Conservation (phyloP, 306 rosid genomes). For the Amphicarpaea edgeworthii region DNA sequence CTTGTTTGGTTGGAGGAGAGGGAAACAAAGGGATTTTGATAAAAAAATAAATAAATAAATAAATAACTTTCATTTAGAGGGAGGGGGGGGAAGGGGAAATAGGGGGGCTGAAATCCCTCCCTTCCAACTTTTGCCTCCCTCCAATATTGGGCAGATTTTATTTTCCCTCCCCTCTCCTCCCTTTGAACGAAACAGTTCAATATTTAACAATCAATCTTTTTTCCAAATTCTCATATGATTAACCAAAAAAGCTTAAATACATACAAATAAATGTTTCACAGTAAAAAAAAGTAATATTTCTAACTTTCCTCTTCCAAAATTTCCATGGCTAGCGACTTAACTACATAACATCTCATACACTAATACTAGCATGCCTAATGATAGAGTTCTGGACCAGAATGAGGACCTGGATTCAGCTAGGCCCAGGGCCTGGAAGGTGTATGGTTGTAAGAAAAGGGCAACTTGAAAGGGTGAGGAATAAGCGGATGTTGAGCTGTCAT, state of each 20-base stretch:
- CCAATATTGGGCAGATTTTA: background rate
- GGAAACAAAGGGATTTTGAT: background rate
- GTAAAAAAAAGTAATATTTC: constrained; percentile 7
- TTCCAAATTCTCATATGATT: constrained; percentile 27
- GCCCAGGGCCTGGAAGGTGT: too few relatives aligned
- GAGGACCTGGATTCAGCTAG: too few relatives aligned
- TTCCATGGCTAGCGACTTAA: background rate
- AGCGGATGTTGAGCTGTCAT: too few relatives aligned
- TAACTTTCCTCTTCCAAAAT: background rate
- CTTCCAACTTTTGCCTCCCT: background rate
- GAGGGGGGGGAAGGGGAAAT: background rate
- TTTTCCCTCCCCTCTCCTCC: background rate
- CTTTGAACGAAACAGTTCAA: background rate
- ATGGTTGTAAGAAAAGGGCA: too few relatives aligned
- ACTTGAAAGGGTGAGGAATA: too few relatives aligned
- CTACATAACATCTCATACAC: constrained; percentile 23
- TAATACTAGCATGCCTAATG: constrained; percentile 15
- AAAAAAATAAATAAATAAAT: too few relatives aligned
- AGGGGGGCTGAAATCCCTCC: background rate
- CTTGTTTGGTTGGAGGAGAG: background rate
- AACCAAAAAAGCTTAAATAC: constrained; percentile 3
- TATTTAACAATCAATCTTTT: constrained; percentile 28
- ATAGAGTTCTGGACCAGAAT: too few relatives aligned
- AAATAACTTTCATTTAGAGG: background rate
- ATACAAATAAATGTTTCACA: constrained; percentile 21